A percentile compares a stretch with the other conserved stretches of the same genome.
phyloP scores from a whole-genome alignment of 345 rosid species.

The thale cress (Arabidopsis thaliana) region DNA sequence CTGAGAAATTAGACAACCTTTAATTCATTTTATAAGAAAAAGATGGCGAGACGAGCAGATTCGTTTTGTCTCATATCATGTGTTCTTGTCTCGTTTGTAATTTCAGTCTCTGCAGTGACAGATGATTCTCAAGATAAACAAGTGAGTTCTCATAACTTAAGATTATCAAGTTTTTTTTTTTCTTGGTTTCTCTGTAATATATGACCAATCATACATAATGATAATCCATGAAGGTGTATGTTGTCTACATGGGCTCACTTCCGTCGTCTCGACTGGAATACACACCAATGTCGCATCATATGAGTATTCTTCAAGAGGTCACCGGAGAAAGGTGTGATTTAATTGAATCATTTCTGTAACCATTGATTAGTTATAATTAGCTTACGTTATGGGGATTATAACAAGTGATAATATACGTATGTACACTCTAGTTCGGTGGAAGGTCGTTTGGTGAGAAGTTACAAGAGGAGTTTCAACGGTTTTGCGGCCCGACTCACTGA shows the following conservation, averaged over 20 bases:
- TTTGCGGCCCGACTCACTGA: constrained; percentile 58
- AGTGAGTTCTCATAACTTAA: background rate
- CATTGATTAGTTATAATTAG: background rate
- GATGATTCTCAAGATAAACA: constrained; percentile 23
- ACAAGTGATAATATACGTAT: background rate
- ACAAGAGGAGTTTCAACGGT: constrained; percentile 65
- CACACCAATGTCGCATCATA: constrained; percentile 33
- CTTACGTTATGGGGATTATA: background rate
- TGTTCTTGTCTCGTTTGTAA: background rate
- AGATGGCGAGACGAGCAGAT: background rate
- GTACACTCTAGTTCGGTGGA: constrained; percentile 33
- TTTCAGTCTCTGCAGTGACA: constrained; percentile 19
- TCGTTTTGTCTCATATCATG: background rate
- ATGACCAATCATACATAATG: background rate
- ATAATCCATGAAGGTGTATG: constrained; percentile 41
- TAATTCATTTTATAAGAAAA: background rate
- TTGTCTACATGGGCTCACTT: constrained; percentile 53
- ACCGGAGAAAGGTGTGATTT: constrained; percentile 21
- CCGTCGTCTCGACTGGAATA: constrained; percentile 31
- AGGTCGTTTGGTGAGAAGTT: constrained; percentile 52
- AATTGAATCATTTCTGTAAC: background rate
- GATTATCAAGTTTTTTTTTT: background rate
- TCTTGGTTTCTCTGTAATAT: background rate
- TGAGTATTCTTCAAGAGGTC: background rate
- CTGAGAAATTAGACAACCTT: background rate